Conservation (phyloP, 2,329 filamentous ascomycete genomes). For the Penicillium digitatum region DNA sequence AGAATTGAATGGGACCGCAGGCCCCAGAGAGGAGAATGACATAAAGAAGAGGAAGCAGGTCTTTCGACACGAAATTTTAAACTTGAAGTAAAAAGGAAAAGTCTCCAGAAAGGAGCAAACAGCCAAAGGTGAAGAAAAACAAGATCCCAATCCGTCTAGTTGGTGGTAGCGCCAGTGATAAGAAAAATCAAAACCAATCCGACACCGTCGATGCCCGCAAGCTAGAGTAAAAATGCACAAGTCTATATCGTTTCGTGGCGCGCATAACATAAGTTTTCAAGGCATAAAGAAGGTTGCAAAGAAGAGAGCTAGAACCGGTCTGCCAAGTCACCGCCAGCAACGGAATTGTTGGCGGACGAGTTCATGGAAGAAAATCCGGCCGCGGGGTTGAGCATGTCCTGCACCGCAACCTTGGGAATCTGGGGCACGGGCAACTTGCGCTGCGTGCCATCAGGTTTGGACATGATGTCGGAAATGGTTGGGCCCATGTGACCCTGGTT, state of each 20-base stretch:
- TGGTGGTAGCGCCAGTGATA: conserved; percentile 20
- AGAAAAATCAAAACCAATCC: conserved; percentile 21
- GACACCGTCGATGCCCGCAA: conserved; percentile 40
- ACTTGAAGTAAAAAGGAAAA: conserved; percentile 8
- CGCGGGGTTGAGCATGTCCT: conserved; percentile 70
- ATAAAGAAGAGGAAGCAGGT: conserved; percentile 8
- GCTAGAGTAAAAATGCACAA: conserved; percentile 37
- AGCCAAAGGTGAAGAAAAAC: conserved; percentile 10
- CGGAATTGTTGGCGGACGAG: conserved; percentile 72
- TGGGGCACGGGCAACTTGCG: conserved; percentile 88
- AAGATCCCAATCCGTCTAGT: conserved; percentile 21
- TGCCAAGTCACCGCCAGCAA: conserved; percentile 67
- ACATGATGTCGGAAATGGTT: conserved; percentile 89
- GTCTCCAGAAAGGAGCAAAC: conserved; percentile 6
- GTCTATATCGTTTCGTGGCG: conserved; percentile 41
- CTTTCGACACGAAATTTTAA: conserved; percentile 18
- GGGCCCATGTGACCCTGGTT: conserved; percentile 61
- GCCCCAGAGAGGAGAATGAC: conserved; percentile 23
- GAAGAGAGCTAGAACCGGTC: conserved; percentile 47
- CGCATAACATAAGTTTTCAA: conserved; percentile 28
- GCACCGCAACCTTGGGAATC: conserved; percentile 79
- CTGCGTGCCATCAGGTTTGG: conserved; percentile 77
- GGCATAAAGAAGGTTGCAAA: conserved; percentile 7
- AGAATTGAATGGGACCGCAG: conserved; percentile 22
- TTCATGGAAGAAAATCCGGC: conserved; percentile 69